These are phyloP conservation scores for Schizophyllum amplum DNA, from an alignment of 1,284 basidiomycete species.

Conservation along the genomic window DNA sequence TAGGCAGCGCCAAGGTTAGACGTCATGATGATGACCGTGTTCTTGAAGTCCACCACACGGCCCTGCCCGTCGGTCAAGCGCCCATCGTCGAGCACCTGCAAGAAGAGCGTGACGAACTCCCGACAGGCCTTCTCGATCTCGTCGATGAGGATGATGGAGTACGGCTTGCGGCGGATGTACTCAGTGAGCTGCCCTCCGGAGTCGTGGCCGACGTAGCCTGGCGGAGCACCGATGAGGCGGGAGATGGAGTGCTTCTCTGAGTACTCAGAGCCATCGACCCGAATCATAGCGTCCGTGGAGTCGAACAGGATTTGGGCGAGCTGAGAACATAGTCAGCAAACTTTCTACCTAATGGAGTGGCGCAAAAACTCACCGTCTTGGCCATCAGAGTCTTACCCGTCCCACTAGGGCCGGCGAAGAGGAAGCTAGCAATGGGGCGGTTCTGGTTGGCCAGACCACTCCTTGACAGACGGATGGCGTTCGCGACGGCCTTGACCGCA, in stretches of 20 bases:
- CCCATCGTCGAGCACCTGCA: conserved; percentile 96
- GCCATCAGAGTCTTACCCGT: conserved; percentile 85
- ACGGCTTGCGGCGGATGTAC: conserved; percentile 84
- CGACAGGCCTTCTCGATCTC: conserved; percentile 88
- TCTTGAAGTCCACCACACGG: conserved; percentile 60
- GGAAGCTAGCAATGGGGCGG: conserved; percentile 87
- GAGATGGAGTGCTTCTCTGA: conserved; percentile 92
- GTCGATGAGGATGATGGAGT: conserved; percentile 74
- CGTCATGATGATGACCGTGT: conserved; percentile 92
- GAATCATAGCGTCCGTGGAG: conserved; percentile 85
- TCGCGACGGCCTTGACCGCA: conserved; percentile 84
- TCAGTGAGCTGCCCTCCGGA: conserved; percentile 88
- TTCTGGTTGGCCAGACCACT: conserved; percentile 82
- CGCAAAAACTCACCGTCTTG: conserved; percentile 63
- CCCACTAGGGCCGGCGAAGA: conserved; percentile 91
- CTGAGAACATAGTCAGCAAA: conserved; percentile 28
- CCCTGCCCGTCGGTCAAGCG: conserved; percentile 86
- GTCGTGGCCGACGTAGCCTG: conserved; percentile 89
- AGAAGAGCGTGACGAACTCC: conserved; percentile 87
- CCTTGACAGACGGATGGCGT: conserved; percentile 86
- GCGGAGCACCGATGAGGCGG: conserved; percentile 84
- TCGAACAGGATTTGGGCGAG: conserved; percentile 86
- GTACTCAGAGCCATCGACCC: conserved; percentile 89
- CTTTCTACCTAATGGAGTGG: background rate
- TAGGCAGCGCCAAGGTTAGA: conserved; percentile 82